A percentile compares a stretch with the other conserved stretches of the same genome.
phyloP scores from a whole-genome alignment of 805 yeast species.

The Pichia thaimueangensis region DNA sequence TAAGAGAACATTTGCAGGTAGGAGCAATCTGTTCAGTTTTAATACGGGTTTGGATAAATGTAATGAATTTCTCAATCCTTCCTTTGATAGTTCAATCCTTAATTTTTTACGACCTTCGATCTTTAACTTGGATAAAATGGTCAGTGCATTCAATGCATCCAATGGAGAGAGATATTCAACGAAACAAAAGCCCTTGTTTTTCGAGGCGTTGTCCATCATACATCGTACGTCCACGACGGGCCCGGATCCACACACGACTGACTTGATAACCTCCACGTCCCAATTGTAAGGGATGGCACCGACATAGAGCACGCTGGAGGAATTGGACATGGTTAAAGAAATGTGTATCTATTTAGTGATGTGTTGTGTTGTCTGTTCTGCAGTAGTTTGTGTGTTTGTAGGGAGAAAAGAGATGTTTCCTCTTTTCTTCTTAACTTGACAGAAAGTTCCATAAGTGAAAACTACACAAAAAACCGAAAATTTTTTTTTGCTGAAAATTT shows the following conservation, averaged over 20 bases:
- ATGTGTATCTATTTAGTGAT: too few relatives aligned
- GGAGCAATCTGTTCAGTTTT: conserved; percentile 35
- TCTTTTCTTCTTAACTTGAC: too few relatives aligned
- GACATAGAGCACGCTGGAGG: conserved; percentile 44
- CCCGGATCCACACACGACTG: conserved; percentile 69
- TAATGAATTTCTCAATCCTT: conserved; percentile 41
- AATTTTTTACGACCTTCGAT: conserved; percentile 42
- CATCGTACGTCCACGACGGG: conserved; percentile 61
- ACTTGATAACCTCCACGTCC: conserved; percentile 56
- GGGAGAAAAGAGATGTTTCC: too few relatives aligned
- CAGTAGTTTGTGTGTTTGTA: too few relatives aligned
- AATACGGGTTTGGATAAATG: conserved; percentile 34
- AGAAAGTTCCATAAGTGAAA: too few relatives aligned
- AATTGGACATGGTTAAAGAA: conserved; percentile 5
- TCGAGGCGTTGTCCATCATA: conserved; percentile 51
- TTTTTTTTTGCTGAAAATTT: neutral
- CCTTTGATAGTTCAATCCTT: conserved; percentile 56
- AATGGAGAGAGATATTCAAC: conserved; percentile 49
- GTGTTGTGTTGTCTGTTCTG: too few relatives aligned
- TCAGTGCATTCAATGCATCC: conserved; percentile 47
- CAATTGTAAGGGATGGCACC: conserved; percentile 69
- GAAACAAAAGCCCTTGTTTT: conserved; percentile 62
- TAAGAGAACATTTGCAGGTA: conserved; percentile 53
- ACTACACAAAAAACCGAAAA: neutral
- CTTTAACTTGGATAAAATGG: conserved; percentile 37